phyloP scores from a whole-genome alignment of 2,329 filamentous ascomycete species.

The Karstenula rhodostoma region DNA sequence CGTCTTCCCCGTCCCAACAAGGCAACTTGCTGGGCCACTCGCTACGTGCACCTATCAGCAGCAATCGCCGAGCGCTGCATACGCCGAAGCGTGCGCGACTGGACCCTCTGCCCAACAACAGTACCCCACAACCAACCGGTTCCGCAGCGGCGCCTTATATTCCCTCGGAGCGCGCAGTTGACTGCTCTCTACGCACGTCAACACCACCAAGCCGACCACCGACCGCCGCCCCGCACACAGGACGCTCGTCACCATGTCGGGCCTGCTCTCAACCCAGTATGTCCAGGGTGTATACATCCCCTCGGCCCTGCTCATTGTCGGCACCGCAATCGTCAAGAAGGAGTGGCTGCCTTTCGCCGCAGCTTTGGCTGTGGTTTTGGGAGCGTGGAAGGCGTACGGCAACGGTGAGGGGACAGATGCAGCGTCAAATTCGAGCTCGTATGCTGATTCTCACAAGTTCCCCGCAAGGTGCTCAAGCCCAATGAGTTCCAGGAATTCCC shows the following conservation, averaged over 20 bases:
- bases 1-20: background rate
- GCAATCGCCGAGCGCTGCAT: constrained; percentile 12
- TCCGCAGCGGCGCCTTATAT: constrained; percentile 7
- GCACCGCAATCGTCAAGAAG: constrained; percentile 78
- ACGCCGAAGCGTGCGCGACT: constrained; percentile 19
- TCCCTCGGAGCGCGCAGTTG: constrained; percentile 5
- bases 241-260: constrained; percentile 24
- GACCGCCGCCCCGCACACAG: constrained; percentile 1
- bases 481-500: constrained; percentile 89
- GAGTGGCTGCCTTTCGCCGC: constrained; percentile 75
- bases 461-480: constrained; percentile 85
- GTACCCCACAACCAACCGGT: constrained; percentile 17
- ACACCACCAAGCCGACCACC: background rate
- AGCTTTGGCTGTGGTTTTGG: constrained; percentile 70
- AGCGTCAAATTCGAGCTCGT: background rate
- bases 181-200: constrained; percentile 1
- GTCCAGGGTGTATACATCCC: constrained; percentile 86
- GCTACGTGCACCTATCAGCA: constrained; percentile 1
- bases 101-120: constrained; percentile 2
- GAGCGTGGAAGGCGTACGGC: constrained; percentile 74
- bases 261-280: constrained; percentile 64
- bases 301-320: constrained; percentile 77
- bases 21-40: constrained; percentile 3
- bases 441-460: constrained; percentile 59
- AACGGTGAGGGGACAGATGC: constrained; percentile 65